A percentile compares a stretch with the other conserved stretches of the same genome.
Evolutionary conservation across 225 moss, liverwort and hornwort genomes (phyloP).

Genomic region (Sphagnum contortum): DNA sequence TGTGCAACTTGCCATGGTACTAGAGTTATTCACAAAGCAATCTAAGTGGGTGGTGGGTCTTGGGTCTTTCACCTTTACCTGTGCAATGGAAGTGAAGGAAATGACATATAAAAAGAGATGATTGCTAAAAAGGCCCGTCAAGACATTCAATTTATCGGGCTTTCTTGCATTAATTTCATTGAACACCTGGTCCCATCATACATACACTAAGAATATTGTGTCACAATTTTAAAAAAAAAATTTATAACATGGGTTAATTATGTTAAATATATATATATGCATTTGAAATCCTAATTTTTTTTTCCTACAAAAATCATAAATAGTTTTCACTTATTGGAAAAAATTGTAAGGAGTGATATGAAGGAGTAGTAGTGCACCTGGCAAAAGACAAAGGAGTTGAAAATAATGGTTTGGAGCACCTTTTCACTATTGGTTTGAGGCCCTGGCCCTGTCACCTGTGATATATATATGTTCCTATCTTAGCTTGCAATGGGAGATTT

Average conservation of each 20-base stretch:
- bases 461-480: constrained; percentile 9
- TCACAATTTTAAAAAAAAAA: too few species aligned
- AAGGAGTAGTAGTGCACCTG: constrained; percentile 31
- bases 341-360: too few species aligned
- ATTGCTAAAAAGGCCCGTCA: constrained; percentile 53
- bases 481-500: too few species aligned
- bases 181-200: constrained; percentile 38
- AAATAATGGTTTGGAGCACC: constrained; percentile 57
- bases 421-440: constrained; percentile 14
- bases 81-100: constrained; percentile 39
- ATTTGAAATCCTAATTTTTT: too few species aligned
- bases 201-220: too few species aligned
- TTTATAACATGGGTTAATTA: too few species aligned
- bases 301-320: too few species aligned
- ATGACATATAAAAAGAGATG: constrained; percentile 64
- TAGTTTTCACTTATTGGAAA: too few species aligned
- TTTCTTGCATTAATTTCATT: constrained; percentile 91
- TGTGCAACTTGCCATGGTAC: too few species aligned
- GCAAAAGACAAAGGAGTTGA: constrained; percentile 88
- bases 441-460: constrained; percentile 16
- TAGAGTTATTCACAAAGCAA: too few species aligned
- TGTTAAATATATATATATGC: too few species aligned
- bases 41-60: too few species aligned
- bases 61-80: constrained; percentile 23
- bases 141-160: constrained; percentile 60